These are phyloP conservation scores for Gracilaria domingensis DNA, from an alignment of 23 red algal genomes.

Conservation along the genomic window DNA sequence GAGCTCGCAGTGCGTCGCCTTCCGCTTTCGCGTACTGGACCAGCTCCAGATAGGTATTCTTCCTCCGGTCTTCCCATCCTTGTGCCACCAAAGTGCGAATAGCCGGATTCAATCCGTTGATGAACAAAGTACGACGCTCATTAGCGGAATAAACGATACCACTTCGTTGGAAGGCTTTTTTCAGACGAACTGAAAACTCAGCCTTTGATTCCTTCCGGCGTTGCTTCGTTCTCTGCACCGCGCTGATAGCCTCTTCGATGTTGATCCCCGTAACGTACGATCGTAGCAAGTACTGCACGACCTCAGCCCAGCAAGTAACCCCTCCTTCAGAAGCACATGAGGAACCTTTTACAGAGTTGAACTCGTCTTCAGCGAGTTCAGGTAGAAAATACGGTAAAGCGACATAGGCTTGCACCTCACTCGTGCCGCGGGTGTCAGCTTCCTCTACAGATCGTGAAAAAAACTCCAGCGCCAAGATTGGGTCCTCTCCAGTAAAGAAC, in stretches of 20 bases:
- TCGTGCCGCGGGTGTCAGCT: background rate
- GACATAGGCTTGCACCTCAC: background rate
- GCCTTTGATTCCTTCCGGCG: background rate
- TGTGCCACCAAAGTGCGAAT: background rate
- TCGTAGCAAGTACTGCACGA: background rate
- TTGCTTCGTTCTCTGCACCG: background rate
- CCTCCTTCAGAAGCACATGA: background rate
- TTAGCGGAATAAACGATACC: background rate
- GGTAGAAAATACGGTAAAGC: slow-evolving; percentile 13
- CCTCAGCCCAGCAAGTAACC: slow-evolving; percentile 1
- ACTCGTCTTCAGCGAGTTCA: slow-evolving; percentile 7
- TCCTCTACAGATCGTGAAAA: background rate
- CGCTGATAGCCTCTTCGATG: background rate
- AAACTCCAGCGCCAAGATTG: background rate
- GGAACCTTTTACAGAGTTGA: background rate
- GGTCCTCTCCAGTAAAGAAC: background rate
- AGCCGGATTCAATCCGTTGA: slow-evolving; percentile 5
- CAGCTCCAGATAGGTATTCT: background rate
- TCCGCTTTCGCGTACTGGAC: too few relatives aligned
- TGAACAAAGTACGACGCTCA: background rate
- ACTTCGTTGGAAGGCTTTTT: slow-evolving; percentile 4
- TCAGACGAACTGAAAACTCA: background rate
- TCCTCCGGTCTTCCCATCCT: background rate
- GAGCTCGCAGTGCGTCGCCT: too few relatives aligned
- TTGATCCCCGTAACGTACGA: background rate